A percentile compares a stretch with the other conserved stretches of the same genome.
These are phyloP conservation scores for Eucalyptus globulus DNA, from an alignment of 345 rosid species.

Conservation along the genomic window DNA sequence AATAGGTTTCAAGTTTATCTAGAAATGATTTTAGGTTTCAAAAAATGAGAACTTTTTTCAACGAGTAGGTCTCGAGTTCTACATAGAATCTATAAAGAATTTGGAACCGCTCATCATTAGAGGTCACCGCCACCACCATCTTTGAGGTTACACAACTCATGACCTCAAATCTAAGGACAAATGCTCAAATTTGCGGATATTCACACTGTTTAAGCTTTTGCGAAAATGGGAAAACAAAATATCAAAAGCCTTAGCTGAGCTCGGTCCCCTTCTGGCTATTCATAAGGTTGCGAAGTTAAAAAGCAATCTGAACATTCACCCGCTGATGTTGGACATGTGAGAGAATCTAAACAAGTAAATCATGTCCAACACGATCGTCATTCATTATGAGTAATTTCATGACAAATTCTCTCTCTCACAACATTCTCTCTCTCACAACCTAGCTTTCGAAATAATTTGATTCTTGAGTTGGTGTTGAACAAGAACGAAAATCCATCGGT, in stretches of 20 bases:
- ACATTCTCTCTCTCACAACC: not conserved
- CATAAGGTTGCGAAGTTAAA: not conserved
- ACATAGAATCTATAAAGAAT: rapidly evolving
- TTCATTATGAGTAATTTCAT: not conserved
- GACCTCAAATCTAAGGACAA: not conserved
- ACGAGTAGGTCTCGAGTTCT: too few relatives aligned
- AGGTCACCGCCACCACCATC: not conserved
- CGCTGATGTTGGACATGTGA: not conserved
- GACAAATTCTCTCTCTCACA: not conserved
- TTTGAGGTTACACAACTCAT: not conserved
- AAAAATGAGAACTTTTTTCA: too few relatives aligned
- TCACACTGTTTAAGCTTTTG: not conserved
- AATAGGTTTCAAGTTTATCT: too few relatives aligned
- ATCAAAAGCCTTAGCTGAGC: not conserved
- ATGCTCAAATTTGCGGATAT: not conserved
- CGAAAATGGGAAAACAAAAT: not conserved
- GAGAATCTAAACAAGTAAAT: not conserved
- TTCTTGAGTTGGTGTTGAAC: not conserved
- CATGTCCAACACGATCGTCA: not conserved
- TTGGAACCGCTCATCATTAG: too few relatives aligned
- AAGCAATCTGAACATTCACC: not conserved
- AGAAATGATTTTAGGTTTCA: rapidly evolving
- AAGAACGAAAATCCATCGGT: not conserved
- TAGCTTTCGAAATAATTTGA: not conserved
- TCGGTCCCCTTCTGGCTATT: not conserved